Conservation (phyloP, 2,329 filamentous ascomycete genomes). For the Talaromyces sp. region DNA sequence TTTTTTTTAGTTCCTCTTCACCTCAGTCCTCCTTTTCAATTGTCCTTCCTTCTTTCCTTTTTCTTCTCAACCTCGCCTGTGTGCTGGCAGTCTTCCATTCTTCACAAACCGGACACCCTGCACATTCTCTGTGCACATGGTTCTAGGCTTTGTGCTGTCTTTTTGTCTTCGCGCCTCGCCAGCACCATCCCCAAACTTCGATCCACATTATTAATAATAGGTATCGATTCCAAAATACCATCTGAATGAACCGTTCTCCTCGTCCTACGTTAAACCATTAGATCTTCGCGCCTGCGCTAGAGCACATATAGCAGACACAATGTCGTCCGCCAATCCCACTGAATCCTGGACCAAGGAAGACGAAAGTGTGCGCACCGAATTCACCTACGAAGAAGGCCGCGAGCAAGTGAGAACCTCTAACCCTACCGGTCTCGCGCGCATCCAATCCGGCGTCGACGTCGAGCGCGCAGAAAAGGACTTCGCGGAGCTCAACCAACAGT, state of each 20-base stretch:
- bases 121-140: neutral
- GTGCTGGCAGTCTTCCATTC: neutral
- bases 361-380: conserved; percentile 1
- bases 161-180: neutral
- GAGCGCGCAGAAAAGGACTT: conserved; percentile 46
- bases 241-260: neutral
- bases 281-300: neutral
- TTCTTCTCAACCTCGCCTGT: neutral
- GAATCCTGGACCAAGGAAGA: conserved; percentile 12
- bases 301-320: neutral
- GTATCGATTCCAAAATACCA: neutral
- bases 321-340: neutral
- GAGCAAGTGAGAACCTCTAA: conserved; percentile 16
- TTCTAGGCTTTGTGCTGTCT: neutral
- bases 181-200: neutral
- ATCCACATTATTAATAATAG: neutral
- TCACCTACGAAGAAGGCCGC: conserved; percentile 14
- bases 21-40: neutral
- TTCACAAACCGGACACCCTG: neutral
- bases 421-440: conserved; percentile 24
- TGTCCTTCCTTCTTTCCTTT: neutral
- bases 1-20: neutral
- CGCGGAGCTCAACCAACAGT: conserved; percentile 37
- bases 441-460: conserved; percentile 42
- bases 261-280: neutral